These are phyloP conservation scores for Datura wrightii DNA, from an alignment of 257 asterid species.

Conservation along the genomic window DNA sequence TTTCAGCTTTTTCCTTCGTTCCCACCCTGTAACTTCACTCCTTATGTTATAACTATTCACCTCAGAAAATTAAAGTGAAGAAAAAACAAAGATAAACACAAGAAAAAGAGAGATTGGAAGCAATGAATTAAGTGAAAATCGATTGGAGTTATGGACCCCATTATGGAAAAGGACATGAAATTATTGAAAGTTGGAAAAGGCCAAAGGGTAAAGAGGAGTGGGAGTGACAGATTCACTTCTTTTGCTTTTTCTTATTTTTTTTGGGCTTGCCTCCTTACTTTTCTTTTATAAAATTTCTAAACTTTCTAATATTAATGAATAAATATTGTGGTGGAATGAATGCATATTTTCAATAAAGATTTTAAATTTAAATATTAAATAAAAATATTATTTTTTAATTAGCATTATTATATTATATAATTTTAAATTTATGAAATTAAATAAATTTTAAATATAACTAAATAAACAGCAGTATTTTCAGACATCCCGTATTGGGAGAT, in stretches of 20 bases:
- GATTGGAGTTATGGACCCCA: conserved; percentile 62
- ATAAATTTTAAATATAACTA: no score
- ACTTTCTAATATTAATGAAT: no score
- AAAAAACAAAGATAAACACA: neutral
- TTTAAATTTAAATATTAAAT: no score
- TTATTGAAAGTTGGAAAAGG: conserved; percentile 43
- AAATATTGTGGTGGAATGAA: no score
- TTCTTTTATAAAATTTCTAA: neutral
- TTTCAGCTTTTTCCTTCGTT: conserved; percentile 22
- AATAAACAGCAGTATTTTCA: no score
- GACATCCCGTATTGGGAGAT: no score
- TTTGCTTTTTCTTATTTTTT: neutral
- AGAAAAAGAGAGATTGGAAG: neutral
- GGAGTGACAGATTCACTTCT: conserved; percentile 28
- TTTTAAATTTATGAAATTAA: no score
- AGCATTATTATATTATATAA: no score
- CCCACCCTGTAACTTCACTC: neutral
- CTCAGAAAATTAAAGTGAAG: neutral
- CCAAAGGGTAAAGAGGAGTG: conserved; percentile 28
- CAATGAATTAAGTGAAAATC: conserved; percentile 39
- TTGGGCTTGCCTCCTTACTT: neutral
- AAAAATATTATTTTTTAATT: no score
- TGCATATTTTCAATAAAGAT: no score
- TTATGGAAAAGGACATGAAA: conserved; percentile 61
- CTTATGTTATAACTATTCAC: neutral